Base-by-base conservation (phyloP, 1,139 yeast species). In the Nakaseomyces bracarensis region DNA sequence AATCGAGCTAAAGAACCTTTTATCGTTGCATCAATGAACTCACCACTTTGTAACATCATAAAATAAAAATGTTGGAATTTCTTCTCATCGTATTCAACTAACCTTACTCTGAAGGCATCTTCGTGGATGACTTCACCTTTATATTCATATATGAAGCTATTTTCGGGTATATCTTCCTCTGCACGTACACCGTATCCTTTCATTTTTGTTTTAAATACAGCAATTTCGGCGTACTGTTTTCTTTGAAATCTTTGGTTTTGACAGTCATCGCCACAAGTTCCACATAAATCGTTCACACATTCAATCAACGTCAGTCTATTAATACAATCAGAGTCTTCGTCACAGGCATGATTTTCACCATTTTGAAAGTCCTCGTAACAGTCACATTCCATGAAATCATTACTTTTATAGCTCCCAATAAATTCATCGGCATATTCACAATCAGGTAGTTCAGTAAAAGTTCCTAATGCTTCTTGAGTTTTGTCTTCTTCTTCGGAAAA, bases 31-130 rank as follows among this genome's bases (percentile, higher is more conserved):
- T 91, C 98, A 46, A 91, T 85, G 58, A 86, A 91, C 56, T 91
- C 91, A 48, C 87, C 89, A 56, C 80, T 83, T 54, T 86, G 94
- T 49, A 91, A 73, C 96, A 87, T 87, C 98, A 91, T 91, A 63
- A 91, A 91, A 63, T 91, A 91, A 55, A 91, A 91, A 64, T 91
- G 98, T 61, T 75, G 78, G 51, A 82, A 72, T n/a, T 81, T 77
- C 50, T 73, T 72, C 27, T 69, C 63, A 56, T 83, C 93, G 61
- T 91, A 91, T 38, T 73, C 75, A 41, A 75, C 68, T 80, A 82
- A 83, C 48, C 96, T 72, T 42, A 70, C 69, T 44, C 86, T 70
- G 61, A 89, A 91, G 25, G 76, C 67, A 15, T 66, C 64, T 55
- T 85, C 94, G 57, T 82, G 86, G 31, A 91, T 82, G 23, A 91